Evolutionary conservation across 2,329 filamentous ascomycete species (phyloP).

Genomic region (Teratosphaeria nubilosa): DNA sequence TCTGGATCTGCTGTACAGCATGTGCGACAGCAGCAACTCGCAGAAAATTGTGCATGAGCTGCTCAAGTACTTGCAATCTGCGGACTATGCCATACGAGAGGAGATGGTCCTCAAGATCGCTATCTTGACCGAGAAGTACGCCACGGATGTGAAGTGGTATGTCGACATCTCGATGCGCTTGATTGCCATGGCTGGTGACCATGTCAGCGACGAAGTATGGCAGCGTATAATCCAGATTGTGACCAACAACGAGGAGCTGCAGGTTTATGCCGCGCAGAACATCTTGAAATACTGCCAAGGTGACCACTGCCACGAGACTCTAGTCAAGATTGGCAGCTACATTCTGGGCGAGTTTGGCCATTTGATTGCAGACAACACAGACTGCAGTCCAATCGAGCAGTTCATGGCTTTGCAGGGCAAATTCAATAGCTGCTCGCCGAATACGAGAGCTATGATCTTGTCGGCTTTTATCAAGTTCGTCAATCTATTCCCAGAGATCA

Average conservation of each 20-base stretch:
- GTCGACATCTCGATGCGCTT: slow-evolving; percentile 92
- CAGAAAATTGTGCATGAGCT: slow-evolving; percentile 89
- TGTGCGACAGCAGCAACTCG: slow-evolving; percentile 95
- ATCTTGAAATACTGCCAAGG: slow-evolving; percentile 86
- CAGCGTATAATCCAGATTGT: slow-evolving; percentile 98
- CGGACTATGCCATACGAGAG: slow-evolving; percentile 94
- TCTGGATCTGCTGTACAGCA: slow-evolving; percentile 93
- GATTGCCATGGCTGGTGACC: slow-evolving; percentile 92
- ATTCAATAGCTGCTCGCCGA: slow-evolving; percentile 76
- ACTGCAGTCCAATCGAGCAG: slow-evolving; percentile 94
- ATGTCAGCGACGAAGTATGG: slow-evolving; percentile 98
- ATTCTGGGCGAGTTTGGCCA: slow-evolving; percentile 95
- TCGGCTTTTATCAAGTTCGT: slow-evolving; percentile 97
- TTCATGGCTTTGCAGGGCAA: slow-evolving; percentile 88
- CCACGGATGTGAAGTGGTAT: slow-evolving; percentile 97
- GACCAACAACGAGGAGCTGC: slow-evolving; percentile 96
- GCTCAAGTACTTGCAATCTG: slow-evolving; percentile 86
- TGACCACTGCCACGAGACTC: slow-evolving; percentile 88
- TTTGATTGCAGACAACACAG: slow-evolving; percentile 81
- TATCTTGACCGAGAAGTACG: slow-evolving; percentile 96
- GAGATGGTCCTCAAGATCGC: slow-evolving; percentile 99
- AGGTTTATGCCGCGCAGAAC: slow-evolving; percentile 91
- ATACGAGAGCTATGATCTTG: slow-evolving; percentile 84
- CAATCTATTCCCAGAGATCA: slow-evolving; percentile 97
- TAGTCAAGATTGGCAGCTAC: slow-evolving; percentile 96